Evolutionary conservation across 192 early-diverging fungal species (phyloP).

Genomic region (Mortierella antarctica): DNA sequence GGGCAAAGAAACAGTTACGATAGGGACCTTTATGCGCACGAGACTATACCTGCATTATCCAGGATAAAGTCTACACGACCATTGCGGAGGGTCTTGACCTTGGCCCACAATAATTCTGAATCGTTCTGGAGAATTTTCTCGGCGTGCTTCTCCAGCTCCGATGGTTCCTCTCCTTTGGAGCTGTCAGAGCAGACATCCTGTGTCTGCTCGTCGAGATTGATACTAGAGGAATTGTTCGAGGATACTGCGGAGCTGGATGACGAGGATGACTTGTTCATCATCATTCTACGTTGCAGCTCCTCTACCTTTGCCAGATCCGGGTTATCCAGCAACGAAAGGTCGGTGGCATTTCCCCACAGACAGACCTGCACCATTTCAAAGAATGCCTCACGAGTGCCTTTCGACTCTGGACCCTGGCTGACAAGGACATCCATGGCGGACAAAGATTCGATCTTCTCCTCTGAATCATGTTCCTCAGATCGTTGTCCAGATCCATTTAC

Average conservation of each 20-base stretch:
- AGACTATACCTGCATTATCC: constrained; percentile 82
- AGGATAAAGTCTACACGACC: constrained; percentile 86
- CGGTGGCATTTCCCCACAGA: constrained; percentile 93
- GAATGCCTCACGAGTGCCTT: constrained; percentile 54
- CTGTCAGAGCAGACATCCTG: background rate
- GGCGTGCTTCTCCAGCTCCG: constrained; percentile 58
- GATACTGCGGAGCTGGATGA: constrained; percentile 3
- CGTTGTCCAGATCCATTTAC: constrained; percentile 20
- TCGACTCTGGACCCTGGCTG: constrained; percentile 38
- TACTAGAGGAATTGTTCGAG: constrained; percentile 52
- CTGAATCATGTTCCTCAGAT: background rate
- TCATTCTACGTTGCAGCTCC: constrained; percentile 66
- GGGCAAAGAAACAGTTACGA: background rate
- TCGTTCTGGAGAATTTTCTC: constrained; percentile 81
- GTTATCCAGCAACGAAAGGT: constrained; percentile 82
- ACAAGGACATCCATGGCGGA: constrained; percentile 38
- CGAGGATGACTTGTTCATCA: constrained; percentile 10
- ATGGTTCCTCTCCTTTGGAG: constrained; percentile 25
- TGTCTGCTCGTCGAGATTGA: constrained; percentile 42
- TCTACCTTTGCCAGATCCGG: constrained; percentile 74
- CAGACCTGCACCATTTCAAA: constrained; percentile 78
- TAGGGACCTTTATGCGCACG: background rate
- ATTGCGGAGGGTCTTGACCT: constrained; percentile 61
- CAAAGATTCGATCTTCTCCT: background rate
- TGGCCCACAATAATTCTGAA: constrained; percentile 69